phyloP scores from a whole-genome alignment of 148 eudicot genomes.

The Hydrangea macrophylla region DNA sequence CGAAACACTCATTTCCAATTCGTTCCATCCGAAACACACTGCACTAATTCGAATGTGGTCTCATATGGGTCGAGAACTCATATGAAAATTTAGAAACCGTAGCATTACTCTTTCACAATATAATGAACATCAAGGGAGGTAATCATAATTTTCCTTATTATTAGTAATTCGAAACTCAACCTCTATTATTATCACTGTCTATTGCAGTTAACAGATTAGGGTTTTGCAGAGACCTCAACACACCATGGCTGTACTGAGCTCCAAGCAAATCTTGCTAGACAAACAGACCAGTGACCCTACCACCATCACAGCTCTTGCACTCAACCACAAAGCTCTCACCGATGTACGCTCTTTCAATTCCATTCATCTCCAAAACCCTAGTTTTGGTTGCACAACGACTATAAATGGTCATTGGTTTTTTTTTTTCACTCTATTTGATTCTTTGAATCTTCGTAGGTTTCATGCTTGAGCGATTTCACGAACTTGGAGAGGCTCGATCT shows the following conservation, averaged over 20 bases:
- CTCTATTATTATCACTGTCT: no score
- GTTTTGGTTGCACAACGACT: neutral
- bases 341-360: slow-evolving; percentile 32
- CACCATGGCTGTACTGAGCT: slow-evolving; percentile 46
- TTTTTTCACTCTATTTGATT: neutral
- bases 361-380: neutral
- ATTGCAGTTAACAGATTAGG: slow-evolving; percentile 1
- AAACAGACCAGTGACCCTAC: slow-evolving; percentile 42
- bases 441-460: slow-evolving; percentile 37
- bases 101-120: no score
- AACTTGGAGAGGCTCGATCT: slow-evolving; percentile 80
- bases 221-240: neutral
- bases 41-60: no score
- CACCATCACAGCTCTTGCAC: slow-evolving; percentile 49
- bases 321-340: slow-evolving; percentile 73
- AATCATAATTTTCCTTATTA: no score
- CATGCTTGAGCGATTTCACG: slow-evolving; percentile 67
- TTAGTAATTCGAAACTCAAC: no score
- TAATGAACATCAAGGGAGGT: no score
- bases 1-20: no score
- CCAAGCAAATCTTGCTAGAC: slow-evolving; percentile 53
- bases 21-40: no score
- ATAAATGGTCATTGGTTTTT: neutral
- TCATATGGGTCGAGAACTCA: no score
- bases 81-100: no score